Evolutionary conservation across 2,329 filamentous ascomycete species (phyloP), one percentile per base, ranked within the genome.

Genomic region (Fusarium tricinctum): DNA sequence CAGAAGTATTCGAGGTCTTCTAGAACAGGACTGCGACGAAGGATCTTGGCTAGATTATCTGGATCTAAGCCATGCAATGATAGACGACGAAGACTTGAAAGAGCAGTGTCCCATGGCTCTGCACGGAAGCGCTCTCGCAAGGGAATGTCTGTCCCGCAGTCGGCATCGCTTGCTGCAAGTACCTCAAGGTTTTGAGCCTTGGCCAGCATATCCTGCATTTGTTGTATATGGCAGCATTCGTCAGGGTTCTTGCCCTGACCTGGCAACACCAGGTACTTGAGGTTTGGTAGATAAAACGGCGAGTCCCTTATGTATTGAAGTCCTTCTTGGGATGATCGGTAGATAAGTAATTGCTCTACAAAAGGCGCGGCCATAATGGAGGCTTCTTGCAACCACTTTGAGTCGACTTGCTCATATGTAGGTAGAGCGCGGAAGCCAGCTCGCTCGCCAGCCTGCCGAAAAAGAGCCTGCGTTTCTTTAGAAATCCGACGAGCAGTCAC

Each of bases 1-100:
- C 73, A 74, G 19, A 74, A 74, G 38, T 74, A 74, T 40, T 74
- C 73, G 3, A 74, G 49, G 7, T 74, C 73, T 46, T 74, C 73
- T 2, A 74, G 39, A 3, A 70, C 66, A 10, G 73, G 73, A 30
- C 70, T 74, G 6, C 69, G 70, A 3, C 57, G 56, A 13, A 74
- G 68, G 3, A 74, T 74, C 28, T 74, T 74, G 44, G 54, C 69
- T 14, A 74, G 51, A 33, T 73, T 74, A 6, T 73, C 72, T 4
- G 73, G 69, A 9, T 74, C 73, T 17, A 74, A 28, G 8, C 73
- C 73, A 32, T 74, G 73, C 9, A 74, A 54, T 28, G 73, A 74
- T 32, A 74, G 40, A n/a, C 58, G 55, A 1, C 72, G 73, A 14
- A 74, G 72, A 10, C 67, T 71, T 13, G 68, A 65, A 6, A 74